These are phyloP conservation scores for Nemophila menziesii DNA, from an alignment of 257 asterid species.

Conservation along the genomic window DNA sequence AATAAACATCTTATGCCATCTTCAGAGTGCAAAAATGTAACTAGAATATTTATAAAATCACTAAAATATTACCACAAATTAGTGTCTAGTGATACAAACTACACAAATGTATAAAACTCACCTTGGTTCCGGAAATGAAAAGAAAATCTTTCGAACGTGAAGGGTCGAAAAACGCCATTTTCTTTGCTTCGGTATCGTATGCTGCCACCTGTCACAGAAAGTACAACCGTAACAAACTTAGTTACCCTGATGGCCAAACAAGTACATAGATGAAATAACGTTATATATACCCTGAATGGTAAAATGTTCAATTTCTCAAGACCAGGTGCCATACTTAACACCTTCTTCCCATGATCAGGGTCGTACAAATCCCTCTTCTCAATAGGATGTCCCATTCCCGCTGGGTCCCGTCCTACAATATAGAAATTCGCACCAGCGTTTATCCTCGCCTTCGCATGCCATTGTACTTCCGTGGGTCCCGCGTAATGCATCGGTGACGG, in stretches of 20 bases:
- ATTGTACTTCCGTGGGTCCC: slow-evolving; percentile 9
- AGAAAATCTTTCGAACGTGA: slow-evolving; percentile 73
- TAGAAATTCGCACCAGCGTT: slow-evolving; percentile 10
- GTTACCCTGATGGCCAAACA: no score
- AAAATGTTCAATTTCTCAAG: slow-evolving; percentile 7
- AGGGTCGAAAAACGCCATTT: slow-evolving; percentile 87
- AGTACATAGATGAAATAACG: background rate
- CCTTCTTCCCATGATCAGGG: slow-evolving; percentile 10
- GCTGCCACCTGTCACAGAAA: slow-evolving; percentile 59
- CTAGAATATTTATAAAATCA: no score
- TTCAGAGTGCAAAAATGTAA: no score
- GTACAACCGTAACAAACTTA: background rate
- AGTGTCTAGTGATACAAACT: no score
- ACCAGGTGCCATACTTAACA: slow-evolving; percentile 11
- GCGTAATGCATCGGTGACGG: slow-evolving; percentile 13
- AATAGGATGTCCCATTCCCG: slow-evolving; percentile 9
- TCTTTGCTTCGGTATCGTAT: slow-evolving; percentile 50
- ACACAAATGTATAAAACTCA: no score
- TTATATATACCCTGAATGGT: slow-evolving; percentile 5
- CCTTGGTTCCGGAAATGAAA: slow-evolving; percentile 89
- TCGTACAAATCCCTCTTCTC: slow-evolving; percentile 10
- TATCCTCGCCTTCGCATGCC: slow-evolving; percentile 11
- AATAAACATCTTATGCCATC: background rate
- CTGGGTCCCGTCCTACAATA: slow-evolving; percentile 9
- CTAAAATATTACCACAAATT: no score